Evolutionary conservation across 73 alveolate genomes (phyloP).

Genomic region (Breviolum minutum): DNA sequence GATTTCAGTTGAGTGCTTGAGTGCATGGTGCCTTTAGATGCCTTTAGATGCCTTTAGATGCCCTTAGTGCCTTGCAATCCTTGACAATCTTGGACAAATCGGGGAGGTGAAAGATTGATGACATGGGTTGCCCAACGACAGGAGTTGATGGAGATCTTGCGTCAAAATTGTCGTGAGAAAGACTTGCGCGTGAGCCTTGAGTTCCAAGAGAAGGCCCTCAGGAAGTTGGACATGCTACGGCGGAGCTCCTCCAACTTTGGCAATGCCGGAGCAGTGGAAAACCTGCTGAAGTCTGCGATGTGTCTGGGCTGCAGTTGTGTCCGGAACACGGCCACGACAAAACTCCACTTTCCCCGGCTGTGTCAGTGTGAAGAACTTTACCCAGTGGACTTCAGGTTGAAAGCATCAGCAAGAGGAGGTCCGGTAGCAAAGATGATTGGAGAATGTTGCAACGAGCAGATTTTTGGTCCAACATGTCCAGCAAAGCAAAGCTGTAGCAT

Average conservation of each 20-base stretch:
- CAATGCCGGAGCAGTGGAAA: constrained; percentile 79
- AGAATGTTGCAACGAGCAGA: too few species aligned
- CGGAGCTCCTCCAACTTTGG: constrained; percentile 68
- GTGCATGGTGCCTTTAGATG: neutral
- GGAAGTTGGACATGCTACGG: constrained; percentile 72
- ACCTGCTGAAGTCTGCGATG: constrained; percentile 59
- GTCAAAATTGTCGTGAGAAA: constrained; percentile 16
- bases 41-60: too few species aligned
- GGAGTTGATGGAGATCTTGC: constrained; percentile 71
- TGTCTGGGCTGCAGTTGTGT: neutral
- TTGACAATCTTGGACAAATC: too few species aligned
- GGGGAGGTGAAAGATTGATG: neutral
- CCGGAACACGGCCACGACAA: neutral
- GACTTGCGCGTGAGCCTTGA: constrained; percentile 18
- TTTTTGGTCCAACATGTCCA: neutral
- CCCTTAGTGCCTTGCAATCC: too few species aligned
- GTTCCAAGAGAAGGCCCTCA: constrained; percentile 64
- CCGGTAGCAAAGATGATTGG: neutral
- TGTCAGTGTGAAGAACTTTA: too few species aligned
- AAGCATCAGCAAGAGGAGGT: constrained; percentile 52
- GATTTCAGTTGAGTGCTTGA: neutral
- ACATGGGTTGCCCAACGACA: neutral
- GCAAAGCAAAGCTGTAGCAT: neutral
- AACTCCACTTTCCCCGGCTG: neutral
- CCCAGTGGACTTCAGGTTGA: neutral